Evolutionary conservation across 2,329 filamentous ascomycete species (phyloP), one percentile per base, ranked within the genome.

Genomic region (Claviceps sp.): DNA sequence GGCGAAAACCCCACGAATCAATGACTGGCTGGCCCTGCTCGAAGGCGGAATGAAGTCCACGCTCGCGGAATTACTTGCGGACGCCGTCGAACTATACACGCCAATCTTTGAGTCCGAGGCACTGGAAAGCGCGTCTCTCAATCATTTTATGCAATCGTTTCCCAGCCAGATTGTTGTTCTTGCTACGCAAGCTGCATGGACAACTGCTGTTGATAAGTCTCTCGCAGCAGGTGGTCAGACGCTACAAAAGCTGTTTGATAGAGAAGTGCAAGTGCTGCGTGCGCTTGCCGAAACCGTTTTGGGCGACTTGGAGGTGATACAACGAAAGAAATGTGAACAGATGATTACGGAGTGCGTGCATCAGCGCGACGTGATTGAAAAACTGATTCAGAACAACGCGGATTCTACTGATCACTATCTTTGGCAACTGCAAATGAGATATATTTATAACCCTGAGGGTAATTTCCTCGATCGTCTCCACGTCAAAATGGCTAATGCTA

Each of bases 341-440:
- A 79, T 98, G 58, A 98, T 99, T 63, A 99, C 94, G 0, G 94
- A 98, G 66, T 97, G 93, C 64, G 93, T 99, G 14, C 93, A 98
- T 65, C 94, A 99, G 68, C 86, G 93, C 55, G 93, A 98, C 66
- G 80, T 85, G 17, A 93, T 97, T 57, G 85, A 91, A 62, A 94
- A 88, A 67, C 80, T 99, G 26, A 78, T 90, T 47, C 78, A 84
- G 45, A 75, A 80, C 45, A 84, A 85, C 52, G 93, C 93, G 26
- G 80, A 76, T 49, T 82, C 83, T 8, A 76, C 88, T 16, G 85
- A 79, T 17, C 87, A 98, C 64, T 89, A 95, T 64, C 71, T 94
- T 57, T 99, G 93, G 93, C 80, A 96, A 49, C 74, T 97, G 38
- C 89, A 94, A 66, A 98, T 98, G 93, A 87, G 93, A 58, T 98